Base-by-base conservation (phyloP, 164 flowering plant species). In the Berberis thunbergii region DNA sequence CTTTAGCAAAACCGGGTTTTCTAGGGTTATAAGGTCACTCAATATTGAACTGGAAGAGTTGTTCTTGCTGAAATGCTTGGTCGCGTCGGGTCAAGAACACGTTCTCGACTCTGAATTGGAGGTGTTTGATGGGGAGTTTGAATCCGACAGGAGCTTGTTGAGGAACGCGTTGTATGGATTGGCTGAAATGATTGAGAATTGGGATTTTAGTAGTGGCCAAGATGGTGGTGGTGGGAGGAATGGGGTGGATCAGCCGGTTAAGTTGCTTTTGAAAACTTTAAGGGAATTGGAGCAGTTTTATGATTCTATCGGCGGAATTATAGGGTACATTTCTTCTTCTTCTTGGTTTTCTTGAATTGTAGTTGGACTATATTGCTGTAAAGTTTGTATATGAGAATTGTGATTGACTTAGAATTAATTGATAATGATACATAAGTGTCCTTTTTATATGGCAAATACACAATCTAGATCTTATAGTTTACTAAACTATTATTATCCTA, bases 231-330 rank as follows among this genome's bases (percentile, higher is more conserved):
- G 45, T 46, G 67, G 43, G 26, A 26, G 26, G 59, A 38, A 6
- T 43, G 52, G 43, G 44, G 59, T 63, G 54, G 65, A 64, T 50
- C 60, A 4, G 41, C 80, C 81, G 12, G 65, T 92, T 77, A 81
- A 70, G 59, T 75, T 79, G 67, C 75, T 93, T 61, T 64, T 86
- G 74, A 77, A 69, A 76, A 84, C 61, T 56, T 72, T 93, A 54
- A 75, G 53, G 45, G 91, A 84, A 54, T 69, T 87, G 45, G 97
- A 93, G 53, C 59, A 67, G 75, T 93, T 93, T 67, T 90, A 93
- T 71, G 83, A 87, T 72, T 93, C 96, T 75, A 87, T 93, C 77
- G 97, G 98, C 45, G 98, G 98, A 56, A 84, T 93, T 53, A 79
- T 90, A 46, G 98, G 98, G 98, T 26, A 26, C 26, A 26, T 26